Percentiles rank a stretch among this genome's conserved stretches.
These are phyloP conservation scores for Globisporangium okanoganense DNA, from an alignment of 352 stramenopile species.

Conservation along the genomic window DNA sequence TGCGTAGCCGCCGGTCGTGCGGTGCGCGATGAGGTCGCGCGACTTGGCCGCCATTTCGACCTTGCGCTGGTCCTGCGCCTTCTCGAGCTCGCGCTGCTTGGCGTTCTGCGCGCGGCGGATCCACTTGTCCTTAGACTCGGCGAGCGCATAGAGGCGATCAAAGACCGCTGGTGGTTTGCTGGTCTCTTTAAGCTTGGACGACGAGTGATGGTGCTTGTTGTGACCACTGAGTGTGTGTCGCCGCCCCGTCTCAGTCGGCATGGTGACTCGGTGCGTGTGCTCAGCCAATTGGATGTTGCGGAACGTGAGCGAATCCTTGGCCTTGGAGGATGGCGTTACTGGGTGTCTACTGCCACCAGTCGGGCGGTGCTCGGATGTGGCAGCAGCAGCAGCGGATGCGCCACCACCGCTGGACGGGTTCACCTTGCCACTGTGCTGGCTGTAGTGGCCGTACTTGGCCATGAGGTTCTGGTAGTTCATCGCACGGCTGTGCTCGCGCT, in stretches of 20 bases:
- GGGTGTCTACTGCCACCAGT: not conserved
- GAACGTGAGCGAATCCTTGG: conserved; percentile 26
- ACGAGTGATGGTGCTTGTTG: not conserved
- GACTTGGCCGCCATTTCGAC: conserved; percentile 64
- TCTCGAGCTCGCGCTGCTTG: conserved; percentile 51
- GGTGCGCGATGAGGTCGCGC: conserved; percentile 46
- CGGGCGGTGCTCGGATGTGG: not conserved
- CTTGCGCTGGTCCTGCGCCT: conserved; percentile 37
- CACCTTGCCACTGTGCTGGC: conserved; percentile 59
- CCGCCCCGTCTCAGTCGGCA: conserved; percentile 9
- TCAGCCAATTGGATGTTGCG: conserved; percentile 35
- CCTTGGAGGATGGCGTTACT: conserved; percentile 7
- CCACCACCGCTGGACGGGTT: conserved; percentile 19
- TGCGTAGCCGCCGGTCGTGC: conserved; percentile 46
- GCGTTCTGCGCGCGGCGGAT: conserved; percentile 63
- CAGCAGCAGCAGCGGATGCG: not conserved
- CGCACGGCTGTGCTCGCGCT: conserved; percentile 53
- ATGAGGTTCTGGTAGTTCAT: conserved; percentile 70
- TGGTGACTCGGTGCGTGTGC: conserved; percentile 19
- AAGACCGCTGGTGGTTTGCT: conserved; percentile 34
- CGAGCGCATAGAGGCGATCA: conserved; percentile 63
- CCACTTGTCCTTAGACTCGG: conserved; percentile 72
- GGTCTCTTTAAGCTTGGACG: conserved; percentile 21
- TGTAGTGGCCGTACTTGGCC: conserved; percentile 75
- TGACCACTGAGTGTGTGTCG: conserved; percentile 8